These are phyloP conservation scores for Nakataea oryzae DNA, from an alignment of 2,329 filamentous ascomycete genomes.

Conservation along the genomic window DNA sequence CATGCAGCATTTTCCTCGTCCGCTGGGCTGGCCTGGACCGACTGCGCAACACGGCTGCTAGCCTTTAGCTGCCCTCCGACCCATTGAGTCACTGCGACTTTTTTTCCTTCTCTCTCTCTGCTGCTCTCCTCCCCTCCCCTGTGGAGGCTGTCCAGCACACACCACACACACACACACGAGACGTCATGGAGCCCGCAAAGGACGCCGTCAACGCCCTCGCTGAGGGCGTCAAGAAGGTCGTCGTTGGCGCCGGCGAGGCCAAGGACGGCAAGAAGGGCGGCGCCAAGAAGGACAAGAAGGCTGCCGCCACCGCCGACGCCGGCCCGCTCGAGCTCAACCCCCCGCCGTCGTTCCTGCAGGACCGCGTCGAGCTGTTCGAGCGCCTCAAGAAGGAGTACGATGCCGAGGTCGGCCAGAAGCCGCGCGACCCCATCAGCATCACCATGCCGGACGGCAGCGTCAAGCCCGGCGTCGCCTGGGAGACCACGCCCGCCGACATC, in stretches of 20 bases:
- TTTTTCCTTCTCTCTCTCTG: neutral
- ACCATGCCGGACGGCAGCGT: conserved; percentile 63
- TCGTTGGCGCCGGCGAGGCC: conserved; percentile 28
- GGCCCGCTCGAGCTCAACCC: conserved; percentile 37
- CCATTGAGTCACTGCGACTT: neutral
- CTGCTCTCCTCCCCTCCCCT: no score
- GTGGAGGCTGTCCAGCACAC: neutral
- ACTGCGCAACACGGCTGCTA: neutral
- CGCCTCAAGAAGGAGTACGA: conserved; percentile 77
- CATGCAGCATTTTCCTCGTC: no score
- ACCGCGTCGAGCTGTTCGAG: conserved; percentile 81
- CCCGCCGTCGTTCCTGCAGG: conserved; percentile 58
- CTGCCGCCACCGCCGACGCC: conserved; percentile 21
- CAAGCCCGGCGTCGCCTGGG: conserved; percentile 72
- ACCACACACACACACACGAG: neutral
- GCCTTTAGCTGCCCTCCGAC: neutral
- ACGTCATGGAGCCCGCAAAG: conserved; percentile 40
- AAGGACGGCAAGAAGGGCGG: conserved; percentile 26
- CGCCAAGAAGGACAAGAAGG: conserved; percentile 39
- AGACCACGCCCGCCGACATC: conserved; percentile 77
- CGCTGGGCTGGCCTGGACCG: no score
- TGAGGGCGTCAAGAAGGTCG: conserved; percentile 50
- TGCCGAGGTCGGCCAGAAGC: conserved; percentile 60
- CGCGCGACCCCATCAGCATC: conserved; percentile 64
- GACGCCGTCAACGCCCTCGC: conserved; percentile 35